phyloP scores from a whole-genome alignment of 495 filamentous ascomycete species.

The Podospora fimiseda region DNA sequence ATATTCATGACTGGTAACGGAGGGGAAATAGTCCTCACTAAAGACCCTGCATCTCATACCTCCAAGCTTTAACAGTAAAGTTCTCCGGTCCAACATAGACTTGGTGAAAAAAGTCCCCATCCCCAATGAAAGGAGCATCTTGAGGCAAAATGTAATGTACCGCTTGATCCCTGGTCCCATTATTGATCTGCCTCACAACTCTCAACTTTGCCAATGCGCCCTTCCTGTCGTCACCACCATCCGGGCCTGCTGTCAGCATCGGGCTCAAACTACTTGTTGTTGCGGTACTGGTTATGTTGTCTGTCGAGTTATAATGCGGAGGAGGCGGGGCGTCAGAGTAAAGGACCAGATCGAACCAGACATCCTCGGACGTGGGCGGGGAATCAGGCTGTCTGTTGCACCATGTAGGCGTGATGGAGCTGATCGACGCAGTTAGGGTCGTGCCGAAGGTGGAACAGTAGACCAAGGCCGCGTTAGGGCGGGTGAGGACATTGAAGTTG shows the following conservation, averaged over 20 bases:
- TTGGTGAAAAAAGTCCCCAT: slow-evolving; percentile 15
- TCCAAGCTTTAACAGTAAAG: slow-evolving; percentile 19
- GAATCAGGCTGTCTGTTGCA: slow-evolving; percentile 13
- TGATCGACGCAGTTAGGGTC: slow-evolving; percentile 9
- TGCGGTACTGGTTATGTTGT: too few species aligned
- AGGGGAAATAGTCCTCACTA: too few species aligned
- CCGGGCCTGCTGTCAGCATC: too few species aligned
- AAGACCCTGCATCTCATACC: too few species aligned
- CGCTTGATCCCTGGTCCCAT: slow-evolving; percentile 7
- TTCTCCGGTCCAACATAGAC: slow-evolving; percentile 28
- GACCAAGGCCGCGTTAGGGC: not conserved
- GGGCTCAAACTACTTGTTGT: too few species aligned
- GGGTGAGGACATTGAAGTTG: slow-evolving; percentile 19
- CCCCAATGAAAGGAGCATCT: slow-evolving; percentile 10
- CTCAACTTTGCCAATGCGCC: not conserved
- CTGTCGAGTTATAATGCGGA: not conserved
- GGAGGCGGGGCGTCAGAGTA: not conserved
- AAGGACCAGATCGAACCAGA: slow-evolving; percentile 20
- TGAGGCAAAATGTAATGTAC: slow-evolving; percentile 3
- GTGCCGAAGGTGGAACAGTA: slow-evolving; percentile 22
- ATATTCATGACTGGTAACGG: not conserved
- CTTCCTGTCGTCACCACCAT: not conserved
- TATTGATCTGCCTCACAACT: slow-evolving; percentile 12
- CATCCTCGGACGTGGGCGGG: not conserved
- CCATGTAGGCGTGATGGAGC: slow-evolving; percentile 11